phyloP scores from a whole-genome alignment of 1,284 basidiomycete genomes.

The Rhodofomes roseus region DNA sequence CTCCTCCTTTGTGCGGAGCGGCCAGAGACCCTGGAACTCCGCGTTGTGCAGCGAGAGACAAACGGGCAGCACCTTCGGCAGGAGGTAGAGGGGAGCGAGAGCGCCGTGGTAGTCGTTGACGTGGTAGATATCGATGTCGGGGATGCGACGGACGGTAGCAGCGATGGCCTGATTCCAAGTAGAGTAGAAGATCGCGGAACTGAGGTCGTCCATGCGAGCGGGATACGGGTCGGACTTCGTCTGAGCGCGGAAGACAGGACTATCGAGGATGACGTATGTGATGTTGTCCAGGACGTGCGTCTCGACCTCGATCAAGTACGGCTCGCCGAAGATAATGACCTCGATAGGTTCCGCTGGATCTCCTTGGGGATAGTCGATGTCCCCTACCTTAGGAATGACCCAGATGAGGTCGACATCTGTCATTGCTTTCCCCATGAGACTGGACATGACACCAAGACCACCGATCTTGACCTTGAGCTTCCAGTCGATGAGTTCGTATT shows the following conservation, averaged over 20 bases:
- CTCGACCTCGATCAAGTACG: conserved; percentile 92
- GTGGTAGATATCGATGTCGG: conserved; percentile 87
- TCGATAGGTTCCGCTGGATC: conserved; percentile 90
- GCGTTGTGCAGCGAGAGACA: conserved; percentile 95
- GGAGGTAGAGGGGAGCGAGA: conserved; percentile 83
- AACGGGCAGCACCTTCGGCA: conserved; percentile 84
- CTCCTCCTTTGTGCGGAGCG: conserved; percentile 90
- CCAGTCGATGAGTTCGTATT: conserved; percentile 96
- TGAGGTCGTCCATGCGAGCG: conserved; percentile 92
- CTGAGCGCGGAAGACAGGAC: conserved; percentile 92
- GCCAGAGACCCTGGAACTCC: conserved; percentile 95
- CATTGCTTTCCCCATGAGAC: conserved; percentile 96
- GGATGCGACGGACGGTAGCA: conserved; percentile 78
- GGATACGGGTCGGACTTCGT: conserved; percentile 93
- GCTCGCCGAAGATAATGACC: conserved; percentile 92
- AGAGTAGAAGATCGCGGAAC: conserved; percentile 94
- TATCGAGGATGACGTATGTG: conserved; percentile 89
- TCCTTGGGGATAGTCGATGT: conserved; percentile 86
- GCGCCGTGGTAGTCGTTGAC: conserved; percentile 92
- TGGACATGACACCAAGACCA: conserved; percentile 94
- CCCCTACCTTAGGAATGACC: conserved; percentile 92
- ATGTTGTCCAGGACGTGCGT: conserved; percentile 91
- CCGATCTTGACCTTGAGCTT: conserved; percentile 96
- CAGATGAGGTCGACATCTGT: conserved; percentile 90
- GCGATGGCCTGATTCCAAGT: conserved; percentile 97